A percentile compares a stretch with the other conserved stretches of the same genome.
phyloP scores from a whole-genome alignment of 257 asterid species.

The Nicotiana sylvestris region DNA sequence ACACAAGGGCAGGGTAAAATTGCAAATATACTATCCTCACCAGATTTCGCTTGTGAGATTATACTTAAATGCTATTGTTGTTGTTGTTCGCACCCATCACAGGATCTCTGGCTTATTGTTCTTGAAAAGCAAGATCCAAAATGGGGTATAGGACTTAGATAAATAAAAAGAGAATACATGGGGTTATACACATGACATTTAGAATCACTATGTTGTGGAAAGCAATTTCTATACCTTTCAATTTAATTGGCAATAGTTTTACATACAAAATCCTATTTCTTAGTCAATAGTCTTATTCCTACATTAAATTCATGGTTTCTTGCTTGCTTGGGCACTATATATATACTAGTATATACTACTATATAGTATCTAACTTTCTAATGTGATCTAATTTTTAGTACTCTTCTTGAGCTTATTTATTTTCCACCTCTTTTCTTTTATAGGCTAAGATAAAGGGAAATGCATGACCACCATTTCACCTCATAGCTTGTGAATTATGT shows the following conservation, averaged over 20 bases:
- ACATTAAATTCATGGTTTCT: not conserved
- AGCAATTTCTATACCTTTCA: not conserved
- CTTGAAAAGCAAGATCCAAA: no score
- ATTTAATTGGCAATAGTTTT: not conserved
- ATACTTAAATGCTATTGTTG: no score
- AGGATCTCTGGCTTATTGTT: no score
- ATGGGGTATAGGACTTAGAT: no score
- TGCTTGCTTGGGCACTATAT: not conserved
- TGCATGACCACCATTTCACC: not conserved
- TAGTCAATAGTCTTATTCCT: no score
- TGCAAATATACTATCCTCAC: no score
- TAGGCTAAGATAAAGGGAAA: not conserved
- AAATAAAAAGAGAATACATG: no score
- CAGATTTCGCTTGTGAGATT: no score
- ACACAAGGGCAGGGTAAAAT: no score
- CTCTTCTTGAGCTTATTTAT: not conserved
- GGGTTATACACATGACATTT: not conserved
- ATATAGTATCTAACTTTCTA: not conserved
- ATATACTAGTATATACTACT: no score
- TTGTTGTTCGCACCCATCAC: no score
- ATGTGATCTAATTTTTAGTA: not conserved
- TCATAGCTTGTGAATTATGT: not conserved
- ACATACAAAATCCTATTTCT: no score
- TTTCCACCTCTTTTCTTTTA: not conserved
- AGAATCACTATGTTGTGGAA: not conserved